Percentiles rank a stretch among this genome's conserved stretches.
phyloP scores from a whole-genome alignment of 768 basidiomycete species.

The Leccinum sublutescens region DNA sequence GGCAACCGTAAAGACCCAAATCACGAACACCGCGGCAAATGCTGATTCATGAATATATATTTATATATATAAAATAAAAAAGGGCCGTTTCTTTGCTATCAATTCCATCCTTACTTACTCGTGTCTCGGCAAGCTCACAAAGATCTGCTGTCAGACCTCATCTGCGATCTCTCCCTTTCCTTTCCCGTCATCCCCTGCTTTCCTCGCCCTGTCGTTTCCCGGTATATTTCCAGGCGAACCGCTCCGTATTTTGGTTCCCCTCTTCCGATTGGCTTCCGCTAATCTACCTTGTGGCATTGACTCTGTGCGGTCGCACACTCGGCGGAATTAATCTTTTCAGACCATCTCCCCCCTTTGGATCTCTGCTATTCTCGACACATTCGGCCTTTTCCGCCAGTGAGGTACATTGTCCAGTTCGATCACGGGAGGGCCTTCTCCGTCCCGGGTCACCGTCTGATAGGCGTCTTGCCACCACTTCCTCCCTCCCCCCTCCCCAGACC shows the following conservation, averaged over 20 bases:
- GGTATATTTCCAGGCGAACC: constrained; percentile 41
- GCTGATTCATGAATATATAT: constrained; percentile 22
- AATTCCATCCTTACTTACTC: constrained; percentile 22
- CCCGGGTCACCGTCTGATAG: constrained; percentile 21
- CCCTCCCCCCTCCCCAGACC: constrained; percentile 5
- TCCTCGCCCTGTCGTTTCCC: constrained; percentile 40
- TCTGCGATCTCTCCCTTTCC: constrained; percentile 24
- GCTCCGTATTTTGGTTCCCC: constrained; percentile 42
- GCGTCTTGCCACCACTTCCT: constrained; percentile 6
- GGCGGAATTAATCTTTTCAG: constrained; percentile 35
- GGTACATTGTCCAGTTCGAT: constrained; percentile 33
- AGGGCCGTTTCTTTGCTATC: constrained; percentile 31
- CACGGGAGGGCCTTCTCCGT: constrained; percentile 14
- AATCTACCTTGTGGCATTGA: constrained; percentile 40
- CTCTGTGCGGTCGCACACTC: constrained; percentile 28
- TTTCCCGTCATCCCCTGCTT: constrained; percentile 33
- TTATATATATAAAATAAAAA: constrained; percentile 19
- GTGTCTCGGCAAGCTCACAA: constrained; percentile 27
- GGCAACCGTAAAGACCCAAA: constrained; percentile 17
- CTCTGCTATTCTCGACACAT: constrained; percentile 32
- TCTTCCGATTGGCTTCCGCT: constrained; percentile 48
- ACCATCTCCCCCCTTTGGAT: constrained; percentile 48
- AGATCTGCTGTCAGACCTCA: constrained; percentile 19
- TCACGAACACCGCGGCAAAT: constrained; percentile 31
- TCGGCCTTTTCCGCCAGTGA: constrained; percentile 32